Base-by-base conservation (phyloP, 306 rosid species). In the Dalbergia cochinchinensis region DNA sequence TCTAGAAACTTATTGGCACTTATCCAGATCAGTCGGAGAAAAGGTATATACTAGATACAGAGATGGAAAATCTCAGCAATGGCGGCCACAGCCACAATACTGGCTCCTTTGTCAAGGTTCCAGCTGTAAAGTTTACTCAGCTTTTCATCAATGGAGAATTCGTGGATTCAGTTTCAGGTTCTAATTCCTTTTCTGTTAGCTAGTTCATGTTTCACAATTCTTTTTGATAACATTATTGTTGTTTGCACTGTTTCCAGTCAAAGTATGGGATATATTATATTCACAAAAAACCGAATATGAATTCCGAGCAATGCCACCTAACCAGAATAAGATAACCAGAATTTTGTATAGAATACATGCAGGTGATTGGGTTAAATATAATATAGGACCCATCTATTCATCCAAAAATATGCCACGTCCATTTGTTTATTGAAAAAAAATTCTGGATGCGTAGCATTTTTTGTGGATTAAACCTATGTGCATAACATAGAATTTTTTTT, bases 81-180 rank as follows among this genome's bases (percentile, higher is more conserved):
- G 81, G 78, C 20, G 15, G 34, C 63, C 47, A 69, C 47, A 39
- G 35, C 63, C 54, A 66, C 48, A 44, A 35, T 35, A 50, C 45
- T 4, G 69, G 77, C n/a, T 73, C 82, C 16, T 79, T 69, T 16
- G 51, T 69, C 82, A 83, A 88, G 63, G 81, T 77, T 55, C 94
- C 98, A n/a, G 57, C 86, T 10, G 77, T 93, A 18, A 95, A 88
- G 80, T 95, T 90, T 81, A 90, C 94, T 1, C 89, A 95, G 86
- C 93, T 93, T 45, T 93, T 93, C 96, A 89, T 95, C 87, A 91
- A 95, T 86, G 99, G 98, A 61, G 84, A 91, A 53, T 95, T 90
- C 54, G 81, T 91, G 68, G 94, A 90, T 73, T 88, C 99, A 18
- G 6, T 91, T 90, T 91, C 97, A 91, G 98, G 98, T 94, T 75